A percentile compares a stretch with the other conserved stretches of the same genome.
Conservation (phyloP, 257 asterid genomes). For the Thymus mandschuricus region DNA sequence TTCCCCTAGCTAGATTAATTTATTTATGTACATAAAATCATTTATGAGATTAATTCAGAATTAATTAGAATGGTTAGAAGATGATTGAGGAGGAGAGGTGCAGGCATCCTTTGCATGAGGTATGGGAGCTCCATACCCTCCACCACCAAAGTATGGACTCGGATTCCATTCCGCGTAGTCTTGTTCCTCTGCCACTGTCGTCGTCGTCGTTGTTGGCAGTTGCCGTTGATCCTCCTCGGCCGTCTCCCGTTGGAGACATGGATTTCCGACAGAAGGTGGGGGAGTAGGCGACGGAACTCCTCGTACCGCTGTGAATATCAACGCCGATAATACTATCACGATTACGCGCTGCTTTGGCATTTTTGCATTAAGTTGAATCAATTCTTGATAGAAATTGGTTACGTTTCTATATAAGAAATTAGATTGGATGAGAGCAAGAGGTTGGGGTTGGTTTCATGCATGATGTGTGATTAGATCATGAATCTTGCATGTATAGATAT, state of each 20-base stretch:
- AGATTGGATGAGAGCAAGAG: background rate
- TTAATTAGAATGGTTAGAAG: background rate
- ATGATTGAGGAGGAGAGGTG: too few relatives aligned
- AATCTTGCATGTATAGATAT: background rate
- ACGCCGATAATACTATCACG: background rate
- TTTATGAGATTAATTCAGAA: too few relatives aligned
- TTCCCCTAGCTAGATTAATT: too few relatives aligned
- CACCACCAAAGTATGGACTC: background rate
- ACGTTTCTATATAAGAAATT: background rate
- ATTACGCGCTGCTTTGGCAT: background rate
- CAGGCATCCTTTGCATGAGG: conserved; percentile 13
- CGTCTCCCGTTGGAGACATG: too few relatives aligned
- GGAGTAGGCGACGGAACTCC: background rate
- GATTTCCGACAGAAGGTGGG: background rate
- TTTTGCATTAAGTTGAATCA: background rate
- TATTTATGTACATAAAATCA: too few relatives aligned
- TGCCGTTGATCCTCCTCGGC: background rate
- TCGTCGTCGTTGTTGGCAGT: background rate
- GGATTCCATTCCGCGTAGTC: conserved; percentile 10
- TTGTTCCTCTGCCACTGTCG: background rate
- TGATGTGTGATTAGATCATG: conserved; percentile 14
- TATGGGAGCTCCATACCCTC: conserved; percentile 21
- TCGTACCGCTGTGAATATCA: background rate
- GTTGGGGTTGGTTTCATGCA: background rate
- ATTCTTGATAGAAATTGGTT: background rate